Evolutionary conservation across 139 green algal species (phyloP), one percentile per base, ranked within the genome.

Genomic region (Volvox africanus): DNA sequence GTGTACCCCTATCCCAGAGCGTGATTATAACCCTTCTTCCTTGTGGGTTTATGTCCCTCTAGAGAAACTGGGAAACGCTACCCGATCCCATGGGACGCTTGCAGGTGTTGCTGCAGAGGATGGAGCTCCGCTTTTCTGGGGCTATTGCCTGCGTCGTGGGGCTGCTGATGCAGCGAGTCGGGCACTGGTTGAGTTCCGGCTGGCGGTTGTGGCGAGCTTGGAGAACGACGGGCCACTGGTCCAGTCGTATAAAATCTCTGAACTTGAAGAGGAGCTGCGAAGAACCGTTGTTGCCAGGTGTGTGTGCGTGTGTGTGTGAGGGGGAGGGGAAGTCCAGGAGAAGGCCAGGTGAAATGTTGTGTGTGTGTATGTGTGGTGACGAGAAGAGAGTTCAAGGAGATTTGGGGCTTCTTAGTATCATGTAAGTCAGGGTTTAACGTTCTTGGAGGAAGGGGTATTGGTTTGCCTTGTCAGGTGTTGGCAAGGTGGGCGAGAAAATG

Each of bases 211-310:
- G 36, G 68, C 68, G 24, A 89, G 37, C 68, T n/a, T 80, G 68
- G 84, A 89, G 37, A 89, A 89, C 85, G 69, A 89, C 85, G 85
- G 85, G 16, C 69, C 69, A 30, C 26, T 89, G 26, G 69, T 89
- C 30, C 69, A 32, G 37, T 82, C 69, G 37, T 82, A 21, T 30
- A 82, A 26, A 11, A 26, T 21, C 0, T 44, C 18, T 67, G 28
- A 89, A 68, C 85, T 89, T n/a, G 85, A 89, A 50, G 37, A 16
- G 69, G 85, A 71, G 85, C 69, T 75, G 67, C 13, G 2, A 17
- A 3, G 1, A 65, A 65, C 67, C 14, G 55, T 28, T n/a, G 9
- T 44, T 28, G 61, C 26, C 26, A 35, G 78, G 78, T 84, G 35
- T 16, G 77, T n/a, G n/a, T n/a, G n/a, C n/a, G n/a, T n/a, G n/a